Percentiles rank a stretch among this genome's conserved stretches.
Evolutionary conservation across 108 stramenopile species (phyloP).

Genomic region (Cyclotella sp.): DNA sequence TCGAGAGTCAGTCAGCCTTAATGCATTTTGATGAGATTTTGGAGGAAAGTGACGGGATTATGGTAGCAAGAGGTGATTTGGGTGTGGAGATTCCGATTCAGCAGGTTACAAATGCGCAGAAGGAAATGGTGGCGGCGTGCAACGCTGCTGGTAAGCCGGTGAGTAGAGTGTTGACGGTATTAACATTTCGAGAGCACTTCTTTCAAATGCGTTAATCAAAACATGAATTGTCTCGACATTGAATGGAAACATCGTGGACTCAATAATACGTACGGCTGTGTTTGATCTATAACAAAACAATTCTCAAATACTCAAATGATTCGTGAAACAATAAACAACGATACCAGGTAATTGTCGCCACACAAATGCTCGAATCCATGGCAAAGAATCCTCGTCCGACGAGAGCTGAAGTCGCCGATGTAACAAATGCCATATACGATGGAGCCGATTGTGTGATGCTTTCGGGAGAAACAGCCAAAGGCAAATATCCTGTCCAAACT

Average conservation of each 20-base stretch:
- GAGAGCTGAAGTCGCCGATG: slow-evolving; percentile 97
- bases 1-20: slow-evolving; percentile 81
- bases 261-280: not conserved
- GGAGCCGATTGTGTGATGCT: slow-evolving; percentile 99
- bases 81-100: slow-evolving; percentile 94
- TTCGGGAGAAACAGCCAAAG: slow-evolving; percentile 98
- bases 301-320: not conserved
- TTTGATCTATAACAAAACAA: not conserved
- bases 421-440: slow-evolving; percentile 98
- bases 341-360: slow-evolving; percentile 83
- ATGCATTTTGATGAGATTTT: slow-evolving; percentile 92
- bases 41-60: slow-evolving; percentile 88
- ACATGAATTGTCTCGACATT: too few species aligned
- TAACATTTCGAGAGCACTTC: not conserved
- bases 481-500: slow-evolving; percentile 93
- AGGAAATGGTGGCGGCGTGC: slow-evolving; percentile 96
- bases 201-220: too few species aligned
- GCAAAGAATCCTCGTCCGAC: slow-evolving; percentile 98
- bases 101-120: slow-evolving; percentile 96
- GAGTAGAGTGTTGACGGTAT: not conserved
- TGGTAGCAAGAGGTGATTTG: slow-evolving; percentile 81
- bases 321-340: not conserved
- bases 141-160: slow-evolving; percentile 95
- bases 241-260: not conserved
- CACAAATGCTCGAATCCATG: slow-evolving; percentile 99